Conservation (phyloP, 495 filamentous ascomycete species). For the Pseudomonodictys pantanalensis region DNA sequence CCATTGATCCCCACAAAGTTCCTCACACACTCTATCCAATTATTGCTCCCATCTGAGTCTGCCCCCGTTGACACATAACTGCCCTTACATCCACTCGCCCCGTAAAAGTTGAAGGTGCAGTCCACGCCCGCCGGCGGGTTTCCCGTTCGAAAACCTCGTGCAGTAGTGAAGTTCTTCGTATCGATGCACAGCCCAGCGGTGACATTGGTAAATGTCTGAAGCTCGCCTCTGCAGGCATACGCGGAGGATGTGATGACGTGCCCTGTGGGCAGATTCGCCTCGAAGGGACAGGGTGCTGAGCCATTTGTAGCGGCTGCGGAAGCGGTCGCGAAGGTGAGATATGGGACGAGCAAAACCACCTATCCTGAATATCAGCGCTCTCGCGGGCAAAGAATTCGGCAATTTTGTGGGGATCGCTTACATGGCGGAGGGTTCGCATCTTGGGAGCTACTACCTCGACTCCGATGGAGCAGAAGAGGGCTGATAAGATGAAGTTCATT, state of each 20-base stretch:
- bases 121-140: not conserved
- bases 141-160: not conserved
- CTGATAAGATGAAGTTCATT: too few relatives aligned
- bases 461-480: too few relatives aligned
- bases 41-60: not conserved
- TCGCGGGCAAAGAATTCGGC: too few relatives aligned
- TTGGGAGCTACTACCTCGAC: too few relatives aligned
- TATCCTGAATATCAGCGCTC: too few relatives aligned
- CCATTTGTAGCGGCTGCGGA: too few relatives aligned
- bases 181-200: slow-evolving; percentile 1
- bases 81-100: not conserved
- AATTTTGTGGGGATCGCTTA: too few relatives aligned
- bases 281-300: not conserved
- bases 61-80: not conserved
- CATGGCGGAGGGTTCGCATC: too few relatives aligned
- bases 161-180: slow-evolving; percentile 6
- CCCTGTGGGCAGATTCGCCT: not conserved
- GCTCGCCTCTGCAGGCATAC: slow-evolving; percentile 1
- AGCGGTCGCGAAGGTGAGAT: too few relatives aligned
- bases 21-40: slow-evolving; percentile 6
- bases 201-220: slow-evolving; percentile 1
- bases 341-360: too few relatives aligned
- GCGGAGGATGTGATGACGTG: not conserved
- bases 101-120: slow-evolving; percentile 6
- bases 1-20: not conserved